Conservation (phyloP, 805 yeast species). For the Hanseniaspora pseudoguilliermondii region DNA sequence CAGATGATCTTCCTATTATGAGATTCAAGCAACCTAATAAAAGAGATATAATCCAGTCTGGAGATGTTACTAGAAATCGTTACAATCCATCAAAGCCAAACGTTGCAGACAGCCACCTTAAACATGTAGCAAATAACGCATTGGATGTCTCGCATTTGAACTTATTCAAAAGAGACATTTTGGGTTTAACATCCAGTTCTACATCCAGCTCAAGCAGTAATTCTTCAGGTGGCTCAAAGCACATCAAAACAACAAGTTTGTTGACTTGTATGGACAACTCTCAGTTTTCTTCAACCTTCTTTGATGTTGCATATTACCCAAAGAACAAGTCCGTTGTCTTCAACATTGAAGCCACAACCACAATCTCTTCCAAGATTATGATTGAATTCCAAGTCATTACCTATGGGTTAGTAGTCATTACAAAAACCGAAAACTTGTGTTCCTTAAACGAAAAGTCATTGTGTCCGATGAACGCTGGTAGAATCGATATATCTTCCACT, state of each 20-base stretch:
- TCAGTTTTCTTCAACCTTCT: conserved; percentile 68
- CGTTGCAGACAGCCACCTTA: conserved; percentile 7
- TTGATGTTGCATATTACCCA: conserved; percentile 65
- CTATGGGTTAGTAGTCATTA: conserved; percentile 62
- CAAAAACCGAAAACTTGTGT: conserved; percentile 52
- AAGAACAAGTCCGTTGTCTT: conserved; percentile 48
- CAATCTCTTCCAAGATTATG: conserved; percentile 56
- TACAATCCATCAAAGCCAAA: neutral
- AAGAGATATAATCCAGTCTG: neutral
- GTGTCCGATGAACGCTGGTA: conserved; percentile 84
- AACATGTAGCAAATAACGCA: neutral
- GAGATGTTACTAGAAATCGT: neutral
- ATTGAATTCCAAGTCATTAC: conserved; percentile 58
- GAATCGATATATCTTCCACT: conserved; percentile 53
- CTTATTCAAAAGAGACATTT: neutral
- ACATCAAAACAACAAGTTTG: conserved; percentile 49
- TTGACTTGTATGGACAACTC: conserved; percentile 89
- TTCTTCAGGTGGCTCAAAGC: conserved; percentile 15
- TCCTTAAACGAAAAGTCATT: conserved; percentile 39
- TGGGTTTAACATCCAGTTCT: conserved; percentile 5
- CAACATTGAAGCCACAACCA: conserved; percentile 65
- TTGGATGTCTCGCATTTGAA: neutral
- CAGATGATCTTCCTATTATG: conserved; percentile 7
- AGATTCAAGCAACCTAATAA: conserved; percentile 1
- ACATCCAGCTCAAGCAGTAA: conserved; percentile 11